Evolutionary conservation across 2,329 filamentous ascomycete genomes (phyloP), one percentile per base, ranked within the genome.

Genomic region (Fusarium dimerum): DNA sequence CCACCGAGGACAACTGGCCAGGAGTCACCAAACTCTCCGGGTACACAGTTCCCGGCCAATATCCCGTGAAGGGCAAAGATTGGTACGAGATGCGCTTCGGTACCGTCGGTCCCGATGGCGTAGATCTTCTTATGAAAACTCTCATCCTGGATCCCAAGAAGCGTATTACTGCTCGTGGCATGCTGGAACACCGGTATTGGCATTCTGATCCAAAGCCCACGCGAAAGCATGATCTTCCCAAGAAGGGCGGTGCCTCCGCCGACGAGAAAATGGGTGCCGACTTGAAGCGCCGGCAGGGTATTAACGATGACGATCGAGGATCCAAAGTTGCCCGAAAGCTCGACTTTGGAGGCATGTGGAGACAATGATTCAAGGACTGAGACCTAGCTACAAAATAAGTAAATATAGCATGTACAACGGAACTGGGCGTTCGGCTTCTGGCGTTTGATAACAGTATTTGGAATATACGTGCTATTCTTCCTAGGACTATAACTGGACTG

Each of bases 1-100:
- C 94, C 0, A 94, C 86, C 5, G 94, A 99, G 68, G 90, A 94
- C 15, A 93, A 92, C 69, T 99, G 94, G 94, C 92, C 94, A 1
- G 93, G 93, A 29, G 92, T 99, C 8, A 86, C 86, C 5, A 85
- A 85, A 57, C 78, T 99, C 11, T 85, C 86, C 13, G 87, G 87
- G 54, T 99, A 94, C 72, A 84, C 92, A n/a, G 82, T 88, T 1
- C 81, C 87, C 2, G 82, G 83, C 6, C 75, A 82, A 50, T 79
- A 85, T 56, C 76, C 84, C 63, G 63, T 90, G 71, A 82, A 83
- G 56, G 84, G 84, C 2, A 82, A 83, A 56, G 85, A 89, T 50
- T 87, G 88, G 66, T 97, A 90, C 77, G 79, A 88, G 67, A 76
- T 78, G 48, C 84, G 85, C 55, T 97, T 99, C 67, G 86, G 89